These are phyloP conservation scores for Cyclocybe aegerita DNA, from an alignment of 768 basidiomycete species.

Conservation along the genomic window DNA sequence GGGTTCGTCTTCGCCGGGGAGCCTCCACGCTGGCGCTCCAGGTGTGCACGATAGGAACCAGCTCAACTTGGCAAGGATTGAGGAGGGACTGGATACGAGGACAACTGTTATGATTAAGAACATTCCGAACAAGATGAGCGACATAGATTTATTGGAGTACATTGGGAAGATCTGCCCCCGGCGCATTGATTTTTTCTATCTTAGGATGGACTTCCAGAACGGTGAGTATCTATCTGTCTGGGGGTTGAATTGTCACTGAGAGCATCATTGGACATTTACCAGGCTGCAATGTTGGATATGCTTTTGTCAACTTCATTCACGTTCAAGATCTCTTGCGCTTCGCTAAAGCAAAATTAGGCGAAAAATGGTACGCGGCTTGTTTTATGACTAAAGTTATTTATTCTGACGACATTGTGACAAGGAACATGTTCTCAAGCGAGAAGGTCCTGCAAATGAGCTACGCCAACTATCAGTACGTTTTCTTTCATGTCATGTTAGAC, in stretches of 20 bases:
- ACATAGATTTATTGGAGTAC: slow-evolving; percentile 65
- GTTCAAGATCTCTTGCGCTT: slow-evolving; percentile 77
- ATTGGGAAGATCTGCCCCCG: slow-evolving; percentile 74
- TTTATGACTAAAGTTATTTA: neutral
- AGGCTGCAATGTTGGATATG: slow-evolving; percentile 82
- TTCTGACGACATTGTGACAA: slow-evolving; percentile 25
- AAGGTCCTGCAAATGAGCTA: slow-evolving; percentile 91
- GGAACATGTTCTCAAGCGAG: slow-evolving; percentile 92
- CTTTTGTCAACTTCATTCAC: slow-evolving; percentile 87
- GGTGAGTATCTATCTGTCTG: slow-evolving; percentile 39
- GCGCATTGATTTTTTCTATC: slow-evolving; percentile 82
- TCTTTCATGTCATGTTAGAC: slow-evolving; percentile 4
- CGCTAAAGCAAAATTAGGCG: slow-evolving; percentile 69
- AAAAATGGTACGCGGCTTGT: slow-evolving; percentile 64
- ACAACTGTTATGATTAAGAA: slow-evolving; percentile 92
- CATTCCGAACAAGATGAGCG: slow-evolving; percentile 90
- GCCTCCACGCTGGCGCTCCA: slow-evolving; percentile 2
- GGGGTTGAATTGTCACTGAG: neutral
- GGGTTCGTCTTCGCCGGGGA: neutral
- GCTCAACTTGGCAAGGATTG: slow-evolving; percentile 70
- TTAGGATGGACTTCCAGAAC: slow-evolving; percentile 84
- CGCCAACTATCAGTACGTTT: slow-evolving; percentile 86
- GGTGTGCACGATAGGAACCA: slow-evolving; percentile 35
- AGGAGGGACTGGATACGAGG: slow-evolving; percentile 73
- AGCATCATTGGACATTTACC: neutral